phyloP scores from a whole-genome alignment of 495 filamentous ascomycete genomes.

The Neurospora hispaniola region DNA sequence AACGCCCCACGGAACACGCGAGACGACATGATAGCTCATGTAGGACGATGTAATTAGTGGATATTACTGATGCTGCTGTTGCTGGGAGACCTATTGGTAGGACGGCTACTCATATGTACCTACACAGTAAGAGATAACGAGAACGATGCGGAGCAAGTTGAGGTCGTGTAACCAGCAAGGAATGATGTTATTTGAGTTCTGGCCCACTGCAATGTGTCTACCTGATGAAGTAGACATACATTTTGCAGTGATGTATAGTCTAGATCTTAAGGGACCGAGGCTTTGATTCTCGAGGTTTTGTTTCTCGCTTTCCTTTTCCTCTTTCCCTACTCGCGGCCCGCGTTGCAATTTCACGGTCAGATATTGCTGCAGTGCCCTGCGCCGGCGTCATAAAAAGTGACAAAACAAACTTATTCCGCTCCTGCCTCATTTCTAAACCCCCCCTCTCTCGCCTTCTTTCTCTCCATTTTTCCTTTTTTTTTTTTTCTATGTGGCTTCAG shows the following conservation, averaged over 20 bases:
- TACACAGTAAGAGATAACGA: neutral
- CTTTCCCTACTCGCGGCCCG: neutral
- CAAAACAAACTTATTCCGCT: neutral
- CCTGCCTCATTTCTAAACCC: neutral
- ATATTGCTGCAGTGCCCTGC: neutral
- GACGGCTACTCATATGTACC: neutral
- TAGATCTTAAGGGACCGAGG: neutral
- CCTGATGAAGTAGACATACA: neutral
- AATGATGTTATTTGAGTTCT: neutral
- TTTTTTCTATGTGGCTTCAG: neutral
- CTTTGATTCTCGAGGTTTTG: neutral
- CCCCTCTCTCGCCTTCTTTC: neutral
- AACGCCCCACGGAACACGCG: neutral
- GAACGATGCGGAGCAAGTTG: neutral
- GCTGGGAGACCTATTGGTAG: neutral
- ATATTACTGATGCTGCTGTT: neutral
- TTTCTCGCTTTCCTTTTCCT: neutral
- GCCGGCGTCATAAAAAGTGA: neutral
- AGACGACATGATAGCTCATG: neutral
- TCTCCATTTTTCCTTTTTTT: neutral
- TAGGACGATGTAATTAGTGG: neutral
- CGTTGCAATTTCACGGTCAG: neutral
- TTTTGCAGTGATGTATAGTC: neutral
- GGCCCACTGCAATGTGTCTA: neutral
- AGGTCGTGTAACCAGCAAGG: neutral